phyloP scores from a whole-genome alignment of 1,139 yeast species.

The Saccharomycopsis phalli region DNA sequence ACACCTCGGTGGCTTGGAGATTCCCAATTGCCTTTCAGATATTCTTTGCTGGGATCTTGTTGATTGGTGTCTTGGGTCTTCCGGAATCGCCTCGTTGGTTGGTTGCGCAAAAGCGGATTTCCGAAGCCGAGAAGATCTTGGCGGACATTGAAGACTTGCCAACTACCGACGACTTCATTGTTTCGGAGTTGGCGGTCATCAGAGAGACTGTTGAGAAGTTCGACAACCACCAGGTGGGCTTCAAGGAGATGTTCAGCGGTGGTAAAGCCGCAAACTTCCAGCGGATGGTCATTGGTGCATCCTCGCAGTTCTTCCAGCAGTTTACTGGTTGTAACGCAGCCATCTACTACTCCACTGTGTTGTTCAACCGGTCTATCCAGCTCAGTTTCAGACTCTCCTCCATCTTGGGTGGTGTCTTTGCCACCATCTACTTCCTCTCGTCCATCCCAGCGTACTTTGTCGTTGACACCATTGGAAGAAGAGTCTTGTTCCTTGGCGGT shows the following conservation, averaged over 20 bases:
- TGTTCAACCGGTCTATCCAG: constrained; percentile 47
- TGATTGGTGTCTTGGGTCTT: constrained; percentile 30
- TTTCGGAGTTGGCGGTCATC: constrained; percentile 34
- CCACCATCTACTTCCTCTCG: constrained; percentile 51
- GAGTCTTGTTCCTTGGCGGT: constrained; percentile 36
- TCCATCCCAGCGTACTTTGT: constrained; percentile 57
- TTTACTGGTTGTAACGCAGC: constrained; percentile 62
- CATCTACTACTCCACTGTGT: constrained; percentile 57
- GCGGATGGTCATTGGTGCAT: constrained; percentile 46
- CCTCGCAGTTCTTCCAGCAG: constrained; percentile 47
- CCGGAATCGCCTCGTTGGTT: constrained; percentile 78
- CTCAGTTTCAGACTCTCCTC: constrained; percentile 43
- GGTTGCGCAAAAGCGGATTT: constrained; percentile 41
- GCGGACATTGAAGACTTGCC: constrained; percentile 23
- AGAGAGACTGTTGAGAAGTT: constrained; percentile 31
- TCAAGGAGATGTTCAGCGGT: constrained; percentile 44
- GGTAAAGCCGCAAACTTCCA: constrained; percentile 38
- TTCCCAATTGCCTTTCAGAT: constrained; percentile 39
- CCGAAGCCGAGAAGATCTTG: constrained; percentile 36
- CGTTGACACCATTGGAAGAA: constrained; percentile 62
- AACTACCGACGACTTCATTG: constrained; percentile 38
- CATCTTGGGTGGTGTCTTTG: constrained; percentile 56
- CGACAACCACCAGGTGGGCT: constrained; percentile 10
- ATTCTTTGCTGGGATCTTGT: constrained; percentile 33
- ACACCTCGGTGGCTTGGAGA: constrained; percentile 42